Percentiles rank a stretch among this genome's conserved stretches.
These are phyloP conservation scores for Jatropha curcas DNA, from an alignment of 345 rosid species.

Conservation along the genomic window DNA sequence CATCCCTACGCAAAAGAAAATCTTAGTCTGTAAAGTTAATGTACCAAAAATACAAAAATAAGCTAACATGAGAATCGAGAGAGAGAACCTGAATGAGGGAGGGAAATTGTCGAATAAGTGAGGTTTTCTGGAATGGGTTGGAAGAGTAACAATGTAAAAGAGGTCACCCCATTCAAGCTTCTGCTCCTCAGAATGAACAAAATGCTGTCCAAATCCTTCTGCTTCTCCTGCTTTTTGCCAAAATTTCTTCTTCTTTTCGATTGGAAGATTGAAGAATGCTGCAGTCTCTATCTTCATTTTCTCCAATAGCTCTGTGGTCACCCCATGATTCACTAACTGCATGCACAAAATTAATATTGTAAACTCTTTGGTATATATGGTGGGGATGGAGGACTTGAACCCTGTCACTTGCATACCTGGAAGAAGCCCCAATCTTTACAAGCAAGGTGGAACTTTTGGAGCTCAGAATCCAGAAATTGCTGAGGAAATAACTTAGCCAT, in stretches of 20 bases:
- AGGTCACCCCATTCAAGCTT: conserved; percentile 23
- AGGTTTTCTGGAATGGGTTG: conserved; percentile 10
- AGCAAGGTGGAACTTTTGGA: conserved; percentile 5
- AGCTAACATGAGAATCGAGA: too few species aligned
- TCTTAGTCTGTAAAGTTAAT: too few species aligned
- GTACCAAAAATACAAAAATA: too few species aligned
- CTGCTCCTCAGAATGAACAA: conserved; percentile 24
- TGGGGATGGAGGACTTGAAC: too few species aligned
- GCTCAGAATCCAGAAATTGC: neutral
- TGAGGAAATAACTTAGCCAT: neutral
- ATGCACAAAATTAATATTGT: neutral
- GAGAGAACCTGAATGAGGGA: neutral
- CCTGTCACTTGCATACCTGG: too few species aligned
- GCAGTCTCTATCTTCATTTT: conserved; percentile 3
- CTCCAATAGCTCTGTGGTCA: conserved; percentile 4
- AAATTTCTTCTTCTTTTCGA: conserved; percentile 13
- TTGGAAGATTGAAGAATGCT: conserved; percentile 11
- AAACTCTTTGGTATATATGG: too few species aligned
- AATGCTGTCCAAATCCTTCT: conserved; percentile 21
- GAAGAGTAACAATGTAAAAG: conserved; percentile 10
- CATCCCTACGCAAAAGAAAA: neutral
- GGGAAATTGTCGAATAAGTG: conserved; percentile 1
- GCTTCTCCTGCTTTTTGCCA: neutral
- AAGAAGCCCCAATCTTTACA: conserved; percentile 25
- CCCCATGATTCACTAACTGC: conserved; percentile 24